These are phyloP conservation scores for Nepenthes mirabilis DNA, from an alignment of 148 eudicot genomes.

Conservation along the genomic window DNA sequence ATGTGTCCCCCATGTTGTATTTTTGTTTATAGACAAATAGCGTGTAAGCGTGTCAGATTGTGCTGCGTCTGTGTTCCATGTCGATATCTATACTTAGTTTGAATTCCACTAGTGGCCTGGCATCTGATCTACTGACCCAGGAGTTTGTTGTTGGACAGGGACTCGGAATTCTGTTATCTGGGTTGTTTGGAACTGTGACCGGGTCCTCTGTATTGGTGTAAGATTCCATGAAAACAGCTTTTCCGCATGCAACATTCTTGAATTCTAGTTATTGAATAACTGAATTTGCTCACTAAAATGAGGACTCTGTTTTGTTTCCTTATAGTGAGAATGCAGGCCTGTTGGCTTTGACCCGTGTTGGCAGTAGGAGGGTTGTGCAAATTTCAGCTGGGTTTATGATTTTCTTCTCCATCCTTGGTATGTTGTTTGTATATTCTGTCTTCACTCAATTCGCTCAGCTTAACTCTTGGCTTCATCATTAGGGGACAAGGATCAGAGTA, in stretches of 20 bases:
- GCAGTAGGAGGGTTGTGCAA: conserved; percentile 91
- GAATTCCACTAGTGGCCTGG: no score
- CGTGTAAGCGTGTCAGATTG: no score
- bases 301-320: background rate
- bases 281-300: conserved; percentile 2
- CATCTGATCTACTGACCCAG: no score
- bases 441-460: no score
- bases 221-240: conserved; percentile 9
- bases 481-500: no score
- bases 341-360: conserved; percentile 81
- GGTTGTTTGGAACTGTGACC: conserved; percentile 72
- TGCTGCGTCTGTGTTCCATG: no score
- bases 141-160: conserved; percentile 36
- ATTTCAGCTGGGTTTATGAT: conserved; percentile 89
- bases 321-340: conserved; percentile 92
- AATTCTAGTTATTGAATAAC: background rate
- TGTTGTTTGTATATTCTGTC: background rate
- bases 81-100: no score
- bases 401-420: conserved; percentile 87
- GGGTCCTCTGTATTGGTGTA: conserved; percentile 90
- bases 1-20: no score
- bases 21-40: no score
- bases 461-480: no score
- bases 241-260: background rate
- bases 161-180: conserved; percentile 72